Conservation (phyloP, 768 basidiomycete species). For the Lactifluus piperatus region DNA sequence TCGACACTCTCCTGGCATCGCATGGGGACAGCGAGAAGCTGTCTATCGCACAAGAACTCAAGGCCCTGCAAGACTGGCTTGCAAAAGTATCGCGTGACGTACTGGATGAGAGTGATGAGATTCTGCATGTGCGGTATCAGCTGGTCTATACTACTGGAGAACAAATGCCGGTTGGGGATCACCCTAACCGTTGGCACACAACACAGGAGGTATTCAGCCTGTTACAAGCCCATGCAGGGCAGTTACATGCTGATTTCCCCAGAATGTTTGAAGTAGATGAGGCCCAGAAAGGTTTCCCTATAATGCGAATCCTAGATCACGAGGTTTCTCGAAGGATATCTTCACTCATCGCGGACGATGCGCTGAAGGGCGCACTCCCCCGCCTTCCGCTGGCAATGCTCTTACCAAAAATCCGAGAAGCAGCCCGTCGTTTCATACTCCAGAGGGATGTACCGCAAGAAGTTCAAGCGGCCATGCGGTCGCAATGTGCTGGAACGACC, state of each 20-base stretch:
- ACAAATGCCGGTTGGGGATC: conserved; percentile 25
- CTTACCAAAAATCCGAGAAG: neutral
- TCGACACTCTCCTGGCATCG: conserved; percentile 28
- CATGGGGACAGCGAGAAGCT: neutral
- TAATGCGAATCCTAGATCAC: neutral
- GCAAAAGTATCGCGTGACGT: conserved; percentile 1
- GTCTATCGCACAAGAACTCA: neutral
- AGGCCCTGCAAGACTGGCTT: neutral
- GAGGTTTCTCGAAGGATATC: neutral
- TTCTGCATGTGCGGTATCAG: neutral
- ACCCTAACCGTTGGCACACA: conserved; percentile 44
- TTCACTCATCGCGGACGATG: neutral
- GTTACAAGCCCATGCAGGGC: conserved; percentile 6
- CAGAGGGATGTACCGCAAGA: neutral
- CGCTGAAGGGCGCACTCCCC: neutral
- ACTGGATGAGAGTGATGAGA: neutral
- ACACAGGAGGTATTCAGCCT: conserved; percentile 31
- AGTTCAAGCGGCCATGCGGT: neutral
- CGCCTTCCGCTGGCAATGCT: neutral
- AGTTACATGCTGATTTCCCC: neutral
- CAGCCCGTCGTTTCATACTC: neutral
- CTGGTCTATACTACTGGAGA: conserved; percentile 6
- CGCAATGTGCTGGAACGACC: neutral
- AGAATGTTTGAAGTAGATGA: neutral
- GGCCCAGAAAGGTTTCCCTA: neutral